Base-by-base conservation (phyloP, 169 alveolate species). In the Plasmodium falciparum region DNA sequence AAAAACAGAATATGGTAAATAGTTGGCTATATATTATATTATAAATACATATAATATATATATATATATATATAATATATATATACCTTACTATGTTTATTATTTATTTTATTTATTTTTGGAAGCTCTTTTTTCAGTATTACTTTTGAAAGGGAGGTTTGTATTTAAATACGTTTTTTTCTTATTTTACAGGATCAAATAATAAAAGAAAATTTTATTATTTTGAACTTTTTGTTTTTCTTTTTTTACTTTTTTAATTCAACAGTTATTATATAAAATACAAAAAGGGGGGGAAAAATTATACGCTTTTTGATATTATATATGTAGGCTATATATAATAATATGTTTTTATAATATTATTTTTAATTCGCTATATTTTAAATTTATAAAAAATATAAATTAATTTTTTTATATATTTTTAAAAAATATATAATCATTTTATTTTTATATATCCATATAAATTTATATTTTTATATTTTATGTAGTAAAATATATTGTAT, bases 31-130 rank as follows among this genome's bases (percentile, higher is more conserved):
- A 33, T 33, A 33, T 33, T 5, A 33, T 20, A 20, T 29, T 33
- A 33, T 33, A 33, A 33, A 6, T 33, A 33, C 45, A 33, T 5
- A 33, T 33, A 33, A 52, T 52, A 52, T 8, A 52, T 52, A 52
- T 52, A 52, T 52, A 52, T 52, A 52, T 52, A 52, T 52, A 52
- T 52, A 52, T 52, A 52, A 52, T 52, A 52, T 52, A 54, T 12
- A 54, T 54, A 54, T 54, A 54, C 20, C 15, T 54, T 4, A n/a
- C 6, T 54, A 7, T 20, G 6, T 22, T 24, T 56, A 56, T 56
- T 62, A 11, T 62, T 62, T 62, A 22, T 62, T 20, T 62, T 62
- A 2, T 56, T 22, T 62, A 24, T 62, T 62, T 62, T 62, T 62
- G 7, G 11, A 24, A 3, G 11, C n/a, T 62, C 15, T 62, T 62